Evolutionary conservation across 2,329 filamentous ascomycete species (phyloP).

Genomic region (Ceratocystiopsis minuta): DNA sequence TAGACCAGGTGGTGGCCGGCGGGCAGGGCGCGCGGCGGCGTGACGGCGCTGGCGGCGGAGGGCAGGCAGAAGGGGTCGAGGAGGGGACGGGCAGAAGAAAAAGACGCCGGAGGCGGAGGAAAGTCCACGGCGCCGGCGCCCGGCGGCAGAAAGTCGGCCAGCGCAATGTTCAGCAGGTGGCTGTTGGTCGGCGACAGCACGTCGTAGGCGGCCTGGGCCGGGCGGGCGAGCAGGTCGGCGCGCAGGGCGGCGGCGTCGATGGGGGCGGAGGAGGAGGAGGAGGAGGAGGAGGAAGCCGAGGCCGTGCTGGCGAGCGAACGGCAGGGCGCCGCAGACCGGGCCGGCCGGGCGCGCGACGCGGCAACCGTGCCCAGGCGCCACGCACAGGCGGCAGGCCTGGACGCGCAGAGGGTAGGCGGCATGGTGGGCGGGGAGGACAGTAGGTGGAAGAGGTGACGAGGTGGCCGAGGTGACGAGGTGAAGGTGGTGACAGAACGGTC

Average conservation of each 20-base stretch:
- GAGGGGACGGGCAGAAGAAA: background rate
- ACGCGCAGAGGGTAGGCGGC: too few species aligned
- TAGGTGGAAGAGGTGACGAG: too few species aligned
- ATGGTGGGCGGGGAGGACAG: too few species aligned
- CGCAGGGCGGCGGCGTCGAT: constrained; percentile 6
- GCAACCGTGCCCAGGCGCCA: too few species aligned
- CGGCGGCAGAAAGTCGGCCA: constrained; percentile 20
- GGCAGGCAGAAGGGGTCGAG: background rate
- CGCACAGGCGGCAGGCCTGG: too few species aligned
- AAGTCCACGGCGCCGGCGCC: constrained; percentile 15
- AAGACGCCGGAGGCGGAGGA: background rate
- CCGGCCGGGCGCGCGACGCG: too few species aligned
- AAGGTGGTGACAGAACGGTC: too few species aligned
- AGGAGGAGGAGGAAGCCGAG: too few species aligned
- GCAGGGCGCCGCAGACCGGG: too few species aligned
- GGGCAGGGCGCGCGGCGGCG: constrained; percentile 23
- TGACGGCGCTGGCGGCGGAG: background rate
- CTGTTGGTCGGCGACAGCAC: constrained; percentile 39
- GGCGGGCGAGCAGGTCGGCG: constrained; percentile 6
- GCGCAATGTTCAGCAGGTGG: constrained; percentile 44
- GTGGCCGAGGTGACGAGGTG: too few species aligned
- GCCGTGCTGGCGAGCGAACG: too few species aligned
- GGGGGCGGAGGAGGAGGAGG: too few species aligned
- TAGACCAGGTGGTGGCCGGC: constrained; percentile 70
- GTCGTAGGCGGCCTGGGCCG: constrained; percentile 22